Evolutionary conservation across 1,284 basidiomycete species (phyloP).

Genomic region (Cryptococcus sp.): DNA sequence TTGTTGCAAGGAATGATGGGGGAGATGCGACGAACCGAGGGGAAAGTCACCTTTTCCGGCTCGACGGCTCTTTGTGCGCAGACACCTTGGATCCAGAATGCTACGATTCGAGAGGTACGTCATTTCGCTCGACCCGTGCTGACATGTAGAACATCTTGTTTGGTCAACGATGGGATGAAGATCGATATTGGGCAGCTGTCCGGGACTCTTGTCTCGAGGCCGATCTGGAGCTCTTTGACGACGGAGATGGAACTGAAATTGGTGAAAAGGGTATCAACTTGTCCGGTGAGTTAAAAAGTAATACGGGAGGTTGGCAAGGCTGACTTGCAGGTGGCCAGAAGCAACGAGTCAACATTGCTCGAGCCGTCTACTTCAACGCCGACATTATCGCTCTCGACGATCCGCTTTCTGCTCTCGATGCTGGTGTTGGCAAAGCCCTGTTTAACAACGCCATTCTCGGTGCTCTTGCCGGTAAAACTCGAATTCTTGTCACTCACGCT

Average conservation of each 20-base stretch:
- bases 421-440: slow-evolving; percentile 76
- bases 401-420: slow-evolving; percentile 70
- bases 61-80: slow-evolving; percentile 70
- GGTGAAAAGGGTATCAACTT: slow-evolving; percentile 66
- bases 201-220: slow-evolving; percentile 67
- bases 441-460: slow-evolving; percentile 77
- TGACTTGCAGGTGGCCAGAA: slow-evolving; percentile 43
- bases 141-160: slow-evolving; percentile 79
- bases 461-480: slow-evolving; percentile 61
- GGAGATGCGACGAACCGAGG: slow-evolving; percentile 63
- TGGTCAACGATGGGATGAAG: slow-evolving; percentile 70
- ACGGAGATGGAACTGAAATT: slow-evolving; percentile 81
- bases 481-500: slow-evolving; percentile 59
- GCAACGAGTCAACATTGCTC: slow-evolving; percentile 58
- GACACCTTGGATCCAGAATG: slow-evolving; percentile 71
- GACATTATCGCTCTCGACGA: slow-evolving; percentile 85
- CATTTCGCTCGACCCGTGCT: not conserved
- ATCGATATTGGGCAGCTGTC: slow-evolving; percentile 70
- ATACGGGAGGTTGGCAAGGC: too few species aligned
- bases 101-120: slow-evolving; percentile 55
- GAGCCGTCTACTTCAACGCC: slow-evolving; percentile 76
- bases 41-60: slow-evolving; percentile 61
- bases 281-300: too few species aligned
- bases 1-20: slow-evolving; percentile 65
- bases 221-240: slow-evolving; percentile 72